phyloP scores from a whole-genome alignment of 371 early-diverging fungal genomes.

The Actinomortierella wolfii region DNA sequence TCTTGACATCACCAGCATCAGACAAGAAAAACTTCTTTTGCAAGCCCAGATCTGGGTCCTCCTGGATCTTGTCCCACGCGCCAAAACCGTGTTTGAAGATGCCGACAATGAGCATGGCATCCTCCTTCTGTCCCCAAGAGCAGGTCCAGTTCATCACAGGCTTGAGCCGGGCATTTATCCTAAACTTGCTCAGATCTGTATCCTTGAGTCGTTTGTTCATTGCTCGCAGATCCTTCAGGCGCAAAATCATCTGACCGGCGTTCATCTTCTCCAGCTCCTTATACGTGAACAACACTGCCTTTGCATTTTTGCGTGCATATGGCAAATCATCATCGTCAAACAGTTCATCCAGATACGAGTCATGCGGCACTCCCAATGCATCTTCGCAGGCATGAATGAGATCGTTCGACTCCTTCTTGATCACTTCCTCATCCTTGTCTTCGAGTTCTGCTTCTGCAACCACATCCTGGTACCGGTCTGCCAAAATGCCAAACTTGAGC shows the following conservation, averaged over 20 bases:
- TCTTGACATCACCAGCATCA: constrained; percentile 48
- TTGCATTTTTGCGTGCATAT: constrained; percentile 64
- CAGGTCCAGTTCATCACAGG: constrained; percentile 87
- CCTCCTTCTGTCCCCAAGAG: constrained; percentile 91
- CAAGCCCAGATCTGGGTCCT: constrained; percentile 78
- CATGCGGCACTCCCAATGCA: constrained; percentile 61
- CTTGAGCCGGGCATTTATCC: constrained; percentile 65
- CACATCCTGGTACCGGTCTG: constrained; percentile 76
- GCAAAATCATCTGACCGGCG: constrained; percentile 75
- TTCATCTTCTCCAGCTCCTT: constrained; percentile 82
- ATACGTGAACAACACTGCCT: constrained; percentile 82
- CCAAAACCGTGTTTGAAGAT: constrained; percentile 95
- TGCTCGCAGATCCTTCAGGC: constrained; percentile 59
- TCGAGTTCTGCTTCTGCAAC: constrained; percentile 80
- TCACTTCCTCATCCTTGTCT: constrained; percentile 65
- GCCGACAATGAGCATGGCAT: constrained; percentile 95
- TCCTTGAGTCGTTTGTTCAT: constrained; percentile 53
- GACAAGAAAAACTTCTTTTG: constrained; percentile 82
- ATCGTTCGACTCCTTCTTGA: constrained; percentile 61
- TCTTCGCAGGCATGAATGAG: constrained; percentile 75
- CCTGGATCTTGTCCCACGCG: constrained; percentile 86
- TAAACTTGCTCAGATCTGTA: constrained; percentile 37
- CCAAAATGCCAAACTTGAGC: constrained; percentile 83
- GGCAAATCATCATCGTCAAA: constrained; percentile 48
- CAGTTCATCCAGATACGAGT: constrained; percentile 37